A percentile compares a stretch with the other conserved stretches of the same genome.
Evolutionary conservation across 805 yeast genomes (phyloP).

Genomic region (Lipomyces oligophaga): DNA sequence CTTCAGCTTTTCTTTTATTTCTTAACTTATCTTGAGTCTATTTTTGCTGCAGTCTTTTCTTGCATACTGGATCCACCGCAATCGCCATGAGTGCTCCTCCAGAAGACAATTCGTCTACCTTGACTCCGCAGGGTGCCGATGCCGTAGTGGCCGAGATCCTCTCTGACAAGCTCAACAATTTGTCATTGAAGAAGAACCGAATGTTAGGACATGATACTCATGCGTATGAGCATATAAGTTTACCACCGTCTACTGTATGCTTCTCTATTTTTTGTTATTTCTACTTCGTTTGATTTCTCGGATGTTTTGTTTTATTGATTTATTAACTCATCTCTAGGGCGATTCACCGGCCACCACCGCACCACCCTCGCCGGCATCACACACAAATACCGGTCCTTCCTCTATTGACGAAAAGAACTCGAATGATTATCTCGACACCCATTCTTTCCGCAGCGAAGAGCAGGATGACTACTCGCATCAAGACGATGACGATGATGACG

Average conservation of each 20-base stretch:
- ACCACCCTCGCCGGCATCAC: conserved; percentile 23
- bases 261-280: neutral
- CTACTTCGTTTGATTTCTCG: neutral
- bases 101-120: conserved; percentile 35
- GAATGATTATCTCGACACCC: neutral
- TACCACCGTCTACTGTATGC: conserved; percentile 34
- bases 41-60: too few relatives aligned
- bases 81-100: neutral
- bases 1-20: too few relatives aligned
- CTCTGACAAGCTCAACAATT: conserved; percentile 28
- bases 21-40: too few relatives aligned
- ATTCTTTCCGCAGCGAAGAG: too few relatives aligned
- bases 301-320: neutral
- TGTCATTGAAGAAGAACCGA: conserved; percentile 31
- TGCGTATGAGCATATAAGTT: conserved; percentile 34
- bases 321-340: conserved; percentile 3
- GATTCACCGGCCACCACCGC: conserved; percentile 17
- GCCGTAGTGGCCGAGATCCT: conserved; percentile 12
- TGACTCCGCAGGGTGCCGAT: neutral
- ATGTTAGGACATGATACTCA: conserved; percentile 33
- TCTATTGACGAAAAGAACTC: conserved; percentile 3
- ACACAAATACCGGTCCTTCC: conserved; percentile 9
- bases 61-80: conserved; percentile 1
- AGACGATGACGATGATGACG: neutral
- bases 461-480: neutral